Conservation (phyloP, 495 filamentous ascomycete genomes). For the Rostrohypoxylon terebratum region DNA sequence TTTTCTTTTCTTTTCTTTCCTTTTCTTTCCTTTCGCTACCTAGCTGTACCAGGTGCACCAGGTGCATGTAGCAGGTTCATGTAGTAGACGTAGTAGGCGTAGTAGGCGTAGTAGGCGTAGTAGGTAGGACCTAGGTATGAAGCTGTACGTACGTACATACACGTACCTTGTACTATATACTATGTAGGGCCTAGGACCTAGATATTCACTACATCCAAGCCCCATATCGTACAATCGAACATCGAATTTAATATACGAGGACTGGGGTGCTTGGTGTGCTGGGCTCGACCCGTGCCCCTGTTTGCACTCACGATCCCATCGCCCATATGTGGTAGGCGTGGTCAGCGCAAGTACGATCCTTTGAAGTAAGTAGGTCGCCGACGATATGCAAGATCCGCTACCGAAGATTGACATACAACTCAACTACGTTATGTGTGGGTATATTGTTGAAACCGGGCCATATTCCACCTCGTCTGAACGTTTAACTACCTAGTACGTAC, state of each 20-base stretch:
- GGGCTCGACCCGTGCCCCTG: conserved; percentile 12
- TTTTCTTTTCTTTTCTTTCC: background rate
- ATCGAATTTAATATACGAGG: background rate
- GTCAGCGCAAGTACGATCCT: background rate
- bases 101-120: too few relatives aligned
- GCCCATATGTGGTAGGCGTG: background rate
- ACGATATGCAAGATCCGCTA: conserved; percentile 42
- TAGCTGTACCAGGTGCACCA: background rate
- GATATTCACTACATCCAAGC: background rate
- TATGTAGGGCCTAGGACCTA: too few relatives aligned
- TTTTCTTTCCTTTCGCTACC: background rate
- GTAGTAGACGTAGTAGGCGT: too few relatives aligned
- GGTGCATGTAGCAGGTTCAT: background rate
- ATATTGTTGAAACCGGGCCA: background rate
- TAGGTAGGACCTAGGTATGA: too few relatives aligned
- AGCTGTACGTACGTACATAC: background rate
- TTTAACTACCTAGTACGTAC: background rate
- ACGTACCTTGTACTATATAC: conserved; percentile 1
- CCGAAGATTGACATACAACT: conserved; percentile 33
- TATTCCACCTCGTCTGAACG: background rate
- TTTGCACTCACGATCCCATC: background rate
- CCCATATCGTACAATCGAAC: background rate
- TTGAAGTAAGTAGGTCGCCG: conserved; percentile 29
- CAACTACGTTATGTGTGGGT: conserved; percentile 11
- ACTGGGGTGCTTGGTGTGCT: background rate